Conservation (phyloP, 257 asterid species). For the Osmanthus fragrans region DNA sequence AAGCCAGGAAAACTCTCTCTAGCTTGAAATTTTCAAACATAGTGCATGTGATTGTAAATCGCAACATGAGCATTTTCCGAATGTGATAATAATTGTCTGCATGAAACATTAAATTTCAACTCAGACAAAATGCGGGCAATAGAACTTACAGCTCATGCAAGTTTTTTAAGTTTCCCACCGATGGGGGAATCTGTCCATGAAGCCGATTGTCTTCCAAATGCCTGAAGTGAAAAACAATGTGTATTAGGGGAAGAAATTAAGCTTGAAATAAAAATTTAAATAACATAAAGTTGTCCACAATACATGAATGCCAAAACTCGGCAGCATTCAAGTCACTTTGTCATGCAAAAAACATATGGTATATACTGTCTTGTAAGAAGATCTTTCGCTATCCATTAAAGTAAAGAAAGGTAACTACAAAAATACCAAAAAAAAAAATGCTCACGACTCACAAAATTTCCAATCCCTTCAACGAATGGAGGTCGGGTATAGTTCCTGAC, state of each 20-base stretch:
- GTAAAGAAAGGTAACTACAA: neutral
- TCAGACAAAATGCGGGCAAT: neutral
- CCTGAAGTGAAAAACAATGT: conserved; percentile 42
- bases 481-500: conserved; percentile 74
- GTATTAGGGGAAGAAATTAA: neutral
- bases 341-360: neutral
- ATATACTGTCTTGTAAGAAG: conserved; percentile 1
- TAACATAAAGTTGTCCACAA: neutral
- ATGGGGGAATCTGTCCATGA: conserved; percentile 62
- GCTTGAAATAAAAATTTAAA: neutral
- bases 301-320: neutral
- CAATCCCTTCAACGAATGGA: conserved; percentile 63
- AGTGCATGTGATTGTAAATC: neutral
- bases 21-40: no score
- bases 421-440: neutral
- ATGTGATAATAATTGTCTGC: neutral
- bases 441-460: conserved; percentile 64
- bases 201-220: conserved; percentile 79
- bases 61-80: neutral
- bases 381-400: neutral
- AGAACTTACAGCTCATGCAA: conserved; percentile 76
- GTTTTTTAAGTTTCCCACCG: conserved; percentile 51
- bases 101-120: neutral
- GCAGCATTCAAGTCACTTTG: neutral
- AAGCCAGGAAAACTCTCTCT: neutral